Conservation (phyloP, 1,284 basidiomycete species). For the Butyriboletus appendiculatus region DNA sequence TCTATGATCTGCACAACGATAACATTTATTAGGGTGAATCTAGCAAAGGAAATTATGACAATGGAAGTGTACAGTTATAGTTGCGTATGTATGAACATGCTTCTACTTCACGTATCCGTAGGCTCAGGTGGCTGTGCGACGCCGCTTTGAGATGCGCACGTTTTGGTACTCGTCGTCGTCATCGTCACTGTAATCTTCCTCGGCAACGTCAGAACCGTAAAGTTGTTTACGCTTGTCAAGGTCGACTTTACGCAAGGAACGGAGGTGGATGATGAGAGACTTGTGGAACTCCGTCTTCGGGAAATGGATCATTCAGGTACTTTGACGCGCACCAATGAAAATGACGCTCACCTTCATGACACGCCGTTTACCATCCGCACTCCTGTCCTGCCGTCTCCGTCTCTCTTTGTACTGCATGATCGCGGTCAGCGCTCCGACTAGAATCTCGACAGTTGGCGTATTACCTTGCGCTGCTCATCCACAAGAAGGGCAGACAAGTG, state of each 20-base stretch:
- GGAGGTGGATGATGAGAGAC: conserved; percentile 53
- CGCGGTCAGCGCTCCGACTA: conserved; percentile 5
- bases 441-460: conserved; percentile 2
- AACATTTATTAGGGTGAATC: conserved; percentile 31
- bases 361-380: conserved; percentile 47
- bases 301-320: conserved; percentile 7
- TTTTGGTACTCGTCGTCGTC: conserved; percentile 47
- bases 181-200: conserved; percentile 48
- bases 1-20: conserved; percentile 21
- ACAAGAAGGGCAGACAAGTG: conserved; percentile 57
- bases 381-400: conserved; percentile 56
- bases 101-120: conserved; percentile 23
- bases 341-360: conserved; percentile 52
- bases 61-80: conserved; percentile 30
- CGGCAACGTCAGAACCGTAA: conserved; percentile 43
- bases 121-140: conserved; percentile 29
- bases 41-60: conserved; percentile 31
- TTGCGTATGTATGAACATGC: conserved; percentile 29
- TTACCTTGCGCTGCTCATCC: conserved; percentile 67
- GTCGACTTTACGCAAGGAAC: conserved; percentile 60
- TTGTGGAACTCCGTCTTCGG: conserved; percentile 66
- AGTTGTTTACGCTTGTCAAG: conserved; percentile 47
- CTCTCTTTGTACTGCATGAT: conserved; percentile 57
- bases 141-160: conserved; percentile 33
- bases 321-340: background rate